Evolutionary conservation across 73 alveolate genomes (phyloP).

Genomic region (Tetrahymena borealis): DNA sequence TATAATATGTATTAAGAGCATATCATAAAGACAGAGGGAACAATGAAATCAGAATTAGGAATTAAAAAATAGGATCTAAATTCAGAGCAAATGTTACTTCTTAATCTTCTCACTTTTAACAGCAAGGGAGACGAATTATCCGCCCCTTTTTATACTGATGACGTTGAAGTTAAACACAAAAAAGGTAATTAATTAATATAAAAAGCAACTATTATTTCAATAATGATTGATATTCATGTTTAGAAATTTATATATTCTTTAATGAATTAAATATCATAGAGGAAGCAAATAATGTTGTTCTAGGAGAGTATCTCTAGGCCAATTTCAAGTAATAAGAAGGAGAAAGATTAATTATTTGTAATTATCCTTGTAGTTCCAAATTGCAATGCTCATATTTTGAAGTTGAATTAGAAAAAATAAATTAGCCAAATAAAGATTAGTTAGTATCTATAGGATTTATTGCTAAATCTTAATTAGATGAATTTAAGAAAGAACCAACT

Average conservation of each 20-base stretch:
- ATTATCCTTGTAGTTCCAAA: not conserved
- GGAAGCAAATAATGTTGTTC: not conserved
- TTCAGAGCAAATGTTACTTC: not conserved
- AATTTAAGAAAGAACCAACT: not conserved
- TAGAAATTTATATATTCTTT: not conserved
- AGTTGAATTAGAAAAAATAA: not conserved
- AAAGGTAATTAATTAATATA: not conserved
- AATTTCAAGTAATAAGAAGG: not conserved
- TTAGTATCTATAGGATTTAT: not conserved
- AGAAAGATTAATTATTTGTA: not conserved
- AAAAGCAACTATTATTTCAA: not conserved
- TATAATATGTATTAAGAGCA: not conserved
- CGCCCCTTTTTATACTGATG: not conserved
- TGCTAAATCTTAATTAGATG: not conserved
- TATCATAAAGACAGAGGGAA: not conserved
- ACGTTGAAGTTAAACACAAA: not conserved
- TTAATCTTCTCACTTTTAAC: not conserved
- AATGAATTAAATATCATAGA: not conserved
- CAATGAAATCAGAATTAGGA: not conserved
- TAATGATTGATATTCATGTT: not conserved
- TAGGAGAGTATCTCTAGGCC: not conserved
- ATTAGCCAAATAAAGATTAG: not conserved
- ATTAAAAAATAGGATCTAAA: not conserved
- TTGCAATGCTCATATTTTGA: not conserved
- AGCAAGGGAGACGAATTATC: not conserved